A percentile compares a stretch with the other conserved stretches of the same genome.
These are phyloP conservation scores for Berkeleyomyces basicola DNA, from an alignment of 2,329 filamentous ascomycete genomes.

Conservation along the genomic window DNA sequence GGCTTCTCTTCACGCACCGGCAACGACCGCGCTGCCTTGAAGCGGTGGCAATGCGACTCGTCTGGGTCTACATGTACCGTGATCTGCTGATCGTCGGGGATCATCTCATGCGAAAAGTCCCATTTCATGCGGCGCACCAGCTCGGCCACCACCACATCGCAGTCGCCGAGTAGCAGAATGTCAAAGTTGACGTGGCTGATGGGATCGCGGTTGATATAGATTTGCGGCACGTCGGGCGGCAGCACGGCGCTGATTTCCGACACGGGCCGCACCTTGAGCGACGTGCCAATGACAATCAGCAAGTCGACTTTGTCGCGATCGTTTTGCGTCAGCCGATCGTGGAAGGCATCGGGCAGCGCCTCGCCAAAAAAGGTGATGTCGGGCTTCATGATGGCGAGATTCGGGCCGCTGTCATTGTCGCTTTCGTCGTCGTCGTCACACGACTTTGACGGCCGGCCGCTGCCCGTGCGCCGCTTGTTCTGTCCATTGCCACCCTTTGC, in stretches of 20 bases:
- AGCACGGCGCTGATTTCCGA: conserved; percentile 76
- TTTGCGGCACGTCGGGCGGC: conserved; percentile 66
- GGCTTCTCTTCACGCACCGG: conserved; percentile 1
- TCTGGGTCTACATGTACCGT: conserved; percentile 33
- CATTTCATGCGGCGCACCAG: conserved; percentile 69
- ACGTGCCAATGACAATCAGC: conserved; percentile 90
- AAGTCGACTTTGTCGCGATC: conserved; percentile 72
- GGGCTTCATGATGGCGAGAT: conserved; percentile 77
- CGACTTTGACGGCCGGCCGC: conserved; percentile 20
- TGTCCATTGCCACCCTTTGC: conserved; percentile 21
- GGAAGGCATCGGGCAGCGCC: conserved; percentile 69
- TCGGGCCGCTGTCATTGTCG: conserved; percentile 34
- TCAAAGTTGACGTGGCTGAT: conserved; percentile 88
- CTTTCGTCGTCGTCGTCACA: conserved; percentile 18
- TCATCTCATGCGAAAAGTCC: conserved; percentile 68
- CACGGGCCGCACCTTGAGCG: conserved; percentile 87
- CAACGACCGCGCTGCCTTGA: conserved; percentile 18
- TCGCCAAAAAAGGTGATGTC: conserved; percentile 98
- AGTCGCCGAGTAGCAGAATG: conserved; percentile 89
- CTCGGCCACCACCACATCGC: conserved; percentile 78
- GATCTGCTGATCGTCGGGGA: conserved; percentile 48
- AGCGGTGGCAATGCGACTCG: conserved; percentile 26
- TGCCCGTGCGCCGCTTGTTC: conserved; percentile 6
- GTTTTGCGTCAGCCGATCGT: conserved; percentile 59
- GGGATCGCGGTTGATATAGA: conserved; percentile 74